Evolutionary conservation across 106 monocot species (phyloP).

Genomic region (Phalaenopsis aphrodite): DNA sequence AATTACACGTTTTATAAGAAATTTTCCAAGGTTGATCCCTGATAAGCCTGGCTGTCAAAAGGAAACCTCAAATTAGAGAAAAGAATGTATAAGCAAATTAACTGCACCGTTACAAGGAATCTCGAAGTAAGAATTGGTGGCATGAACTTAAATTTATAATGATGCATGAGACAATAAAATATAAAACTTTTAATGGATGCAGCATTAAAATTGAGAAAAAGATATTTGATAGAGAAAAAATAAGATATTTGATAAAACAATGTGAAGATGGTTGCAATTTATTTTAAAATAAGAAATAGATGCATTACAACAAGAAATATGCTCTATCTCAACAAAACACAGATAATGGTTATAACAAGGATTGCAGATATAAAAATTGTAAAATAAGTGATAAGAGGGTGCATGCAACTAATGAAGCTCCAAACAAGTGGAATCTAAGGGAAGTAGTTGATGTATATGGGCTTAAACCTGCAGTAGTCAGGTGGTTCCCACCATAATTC

Average conservation of each 20-base stretch:
- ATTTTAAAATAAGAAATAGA: neutral
- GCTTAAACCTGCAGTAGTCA: neutral
- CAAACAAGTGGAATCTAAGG: neutral
- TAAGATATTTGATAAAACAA: neutral
- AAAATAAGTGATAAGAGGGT: neutral
- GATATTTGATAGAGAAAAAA: neutral
- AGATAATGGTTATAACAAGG: neutral
- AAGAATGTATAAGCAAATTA: neutral
- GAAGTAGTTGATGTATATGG: neutral
- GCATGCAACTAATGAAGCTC: neutral
- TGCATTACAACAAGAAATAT: neutral
- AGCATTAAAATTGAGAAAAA: neutral
- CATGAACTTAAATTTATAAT: conserved; percentile 1
- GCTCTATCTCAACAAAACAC: neutral
- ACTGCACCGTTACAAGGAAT: neutral
- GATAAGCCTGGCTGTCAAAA: conserved; percentile 66
- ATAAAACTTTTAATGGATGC: neutral
- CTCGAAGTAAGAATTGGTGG: neutral
- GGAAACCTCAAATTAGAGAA: neutral
- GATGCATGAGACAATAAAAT: neutral
- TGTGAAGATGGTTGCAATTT: neutral
- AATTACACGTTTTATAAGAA: conserved; percentile 80
- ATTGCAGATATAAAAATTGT: neutral
- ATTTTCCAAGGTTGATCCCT: conserved; percentile 85
- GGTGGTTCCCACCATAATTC: neutral